Conservation (phyloP, 805 yeast genomes). For the Yamadazyma akitaensis region DNA sequence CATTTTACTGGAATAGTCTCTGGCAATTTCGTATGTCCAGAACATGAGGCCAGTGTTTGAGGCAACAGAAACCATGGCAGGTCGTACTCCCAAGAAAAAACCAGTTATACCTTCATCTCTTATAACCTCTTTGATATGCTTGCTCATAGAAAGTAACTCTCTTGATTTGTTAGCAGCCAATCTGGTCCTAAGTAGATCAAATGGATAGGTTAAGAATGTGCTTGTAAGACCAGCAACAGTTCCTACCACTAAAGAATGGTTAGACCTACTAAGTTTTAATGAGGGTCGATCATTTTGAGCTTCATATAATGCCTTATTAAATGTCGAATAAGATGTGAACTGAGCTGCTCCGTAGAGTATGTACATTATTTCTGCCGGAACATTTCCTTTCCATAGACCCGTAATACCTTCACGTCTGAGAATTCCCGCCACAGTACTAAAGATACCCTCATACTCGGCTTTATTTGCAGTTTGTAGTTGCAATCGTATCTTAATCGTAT, state of each 20-base stretch:
- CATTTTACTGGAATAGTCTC: slow-evolving; percentile 32
- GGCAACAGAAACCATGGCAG: slow-evolving; percentile 61
- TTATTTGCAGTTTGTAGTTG: slow-evolving; percentile 48
- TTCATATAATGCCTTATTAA: slow-evolving; percentile 44
- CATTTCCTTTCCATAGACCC: slow-evolving; percentile 95
- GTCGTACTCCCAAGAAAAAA: slow-evolving; percentile 47
- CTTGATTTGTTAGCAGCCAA: slow-evolving; percentile 60
- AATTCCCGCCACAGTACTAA: slow-evolving; percentile 41
- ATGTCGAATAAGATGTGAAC: slow-evolving; percentile 64
- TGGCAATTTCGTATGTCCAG: slow-evolving; percentile 55
- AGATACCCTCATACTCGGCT: slow-evolving; percentile 23
- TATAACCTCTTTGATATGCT: slow-evolving; percentile 25
- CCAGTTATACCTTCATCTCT: slow-evolving; percentile 38
- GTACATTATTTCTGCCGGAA: slow-evolving; percentile 87
- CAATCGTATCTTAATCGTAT: slow-evolving; percentile 70
- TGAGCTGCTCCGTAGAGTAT: slow-evolving; percentile 82
- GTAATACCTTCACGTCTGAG: slow-evolving; percentile 60
- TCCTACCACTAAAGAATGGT: slow-evolving; percentile 61
- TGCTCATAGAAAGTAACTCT: slow-evolving; percentile 36
- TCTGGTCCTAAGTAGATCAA: slow-evolving; percentile 84
- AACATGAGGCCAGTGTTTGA: slow-evolving; percentile 74
- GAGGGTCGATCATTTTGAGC: slow-evolving; percentile 18
- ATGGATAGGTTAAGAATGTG: slow-evolving; percentile 77
- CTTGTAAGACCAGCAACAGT: slow-evolving; percentile 73
- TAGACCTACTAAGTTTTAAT: slow-evolving; percentile 28